A percentile compares a stretch with the other conserved stretches of the same genome.
Conservation (phyloP, 345 rosid species). For the Syzygium aqueum region DNA sequence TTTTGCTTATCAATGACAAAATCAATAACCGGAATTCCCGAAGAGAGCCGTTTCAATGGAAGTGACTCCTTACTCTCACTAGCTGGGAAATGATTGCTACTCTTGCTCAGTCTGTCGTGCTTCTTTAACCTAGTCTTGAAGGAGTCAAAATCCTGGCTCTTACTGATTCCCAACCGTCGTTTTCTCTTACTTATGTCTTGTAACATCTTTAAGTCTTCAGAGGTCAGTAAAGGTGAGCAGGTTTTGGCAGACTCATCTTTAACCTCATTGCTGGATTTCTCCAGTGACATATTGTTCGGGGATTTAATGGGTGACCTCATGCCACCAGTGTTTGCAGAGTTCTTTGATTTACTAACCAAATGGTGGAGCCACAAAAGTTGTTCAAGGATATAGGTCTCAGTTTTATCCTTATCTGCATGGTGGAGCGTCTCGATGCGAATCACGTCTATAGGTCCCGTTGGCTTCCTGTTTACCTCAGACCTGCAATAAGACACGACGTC, state of each 20-base stretch:
- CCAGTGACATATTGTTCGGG: neutral
- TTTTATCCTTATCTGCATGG: conserved; percentile 74
- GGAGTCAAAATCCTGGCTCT: conserved; percentile 70
- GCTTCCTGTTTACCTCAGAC: conserved; percentile 44
- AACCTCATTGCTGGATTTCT: conserved; percentile 10
- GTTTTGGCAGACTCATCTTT: conserved; percentile 6
- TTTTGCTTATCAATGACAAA: conserved; percentile 43
- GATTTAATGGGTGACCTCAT: conserved; percentile 8
- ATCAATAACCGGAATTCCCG: conserved; percentile 30
- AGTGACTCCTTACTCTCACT: conserved; percentile 31
- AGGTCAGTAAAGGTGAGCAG: conserved; percentile 20
- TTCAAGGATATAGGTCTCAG: conserved; percentile 75
- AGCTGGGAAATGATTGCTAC: conserved; percentile 23
- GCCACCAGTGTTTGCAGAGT: neutral
- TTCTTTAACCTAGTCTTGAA: conserved; percentile 19
- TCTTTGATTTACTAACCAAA: conserved; percentile 45
- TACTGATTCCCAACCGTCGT: conserved; percentile 65
- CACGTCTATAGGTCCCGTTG: conserved; percentile 35
- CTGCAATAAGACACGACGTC: conserved; percentile 20
- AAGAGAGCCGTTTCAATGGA: conserved; percentile 27
- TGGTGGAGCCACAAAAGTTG: conserved; percentile 78
- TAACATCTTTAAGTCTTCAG: conserved; percentile 55
- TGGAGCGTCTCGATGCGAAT: conserved; percentile 75
- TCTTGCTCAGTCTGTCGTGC: conserved; percentile 42
- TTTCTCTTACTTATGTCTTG: conserved; percentile 65